A percentile compares a stretch with the other conserved stretches of the same genome.
phyloP scores from a whole-genome alignment of 768 basidiomycete species.

The Pulveroboletus frians region DNA sequence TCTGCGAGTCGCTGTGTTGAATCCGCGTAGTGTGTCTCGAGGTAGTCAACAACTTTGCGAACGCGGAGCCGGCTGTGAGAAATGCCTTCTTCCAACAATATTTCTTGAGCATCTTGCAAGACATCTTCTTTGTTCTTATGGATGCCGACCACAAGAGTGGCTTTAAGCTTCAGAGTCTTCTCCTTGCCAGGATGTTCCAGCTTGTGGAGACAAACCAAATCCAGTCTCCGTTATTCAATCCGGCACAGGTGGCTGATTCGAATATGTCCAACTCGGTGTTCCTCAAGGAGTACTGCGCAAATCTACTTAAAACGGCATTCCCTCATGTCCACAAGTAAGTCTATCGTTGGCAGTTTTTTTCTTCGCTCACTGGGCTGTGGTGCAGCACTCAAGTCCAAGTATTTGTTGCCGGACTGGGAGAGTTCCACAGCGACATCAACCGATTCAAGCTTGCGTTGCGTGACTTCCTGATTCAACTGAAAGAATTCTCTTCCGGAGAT shows the following conservation, averaged over 20 bases:
- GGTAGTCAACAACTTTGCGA: conserved; percentile 92
- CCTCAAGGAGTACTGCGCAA: conserved; percentile 81
- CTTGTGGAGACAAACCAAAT: conserved; percentile 80
- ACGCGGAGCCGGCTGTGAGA: conserved; percentile 69
- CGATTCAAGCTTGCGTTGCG: conserved; percentile 92
- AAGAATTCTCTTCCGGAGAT: conserved; percentile 91
- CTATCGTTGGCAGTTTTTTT: background rate
- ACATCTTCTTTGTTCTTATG: conserved; percentile 95
- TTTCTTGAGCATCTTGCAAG: conserved; percentile 88
- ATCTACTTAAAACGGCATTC: conserved; percentile 84
- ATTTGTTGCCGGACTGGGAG: conserved; percentile 64
- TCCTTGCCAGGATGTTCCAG: conserved; percentile 92
- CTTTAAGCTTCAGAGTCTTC: conserved; percentile 89
- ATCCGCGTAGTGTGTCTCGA: conserved; percentile 72
- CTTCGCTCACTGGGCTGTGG: conserved; percentile 5
- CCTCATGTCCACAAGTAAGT: conserved; percentile 83
- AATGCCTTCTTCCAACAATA: conserved; percentile 97
- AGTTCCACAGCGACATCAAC: conserved; percentile 73
- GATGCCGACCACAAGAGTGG: conserved; percentile 99
- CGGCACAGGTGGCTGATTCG: conserved; percentile 62
- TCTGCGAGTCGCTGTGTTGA: conserved; percentile 5
- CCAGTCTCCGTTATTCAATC: conserved; percentile 80
- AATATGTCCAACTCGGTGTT: conserved; percentile 73
- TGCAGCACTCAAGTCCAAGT: conserved; percentile 62
- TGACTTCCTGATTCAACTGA: conserved; percentile 96